A percentile compares a stretch with the other conserved stretches of the same genome.
phyloP scores from a whole-genome alignment of 306 rosid genomes.

The Trifolium dubium region DNA sequence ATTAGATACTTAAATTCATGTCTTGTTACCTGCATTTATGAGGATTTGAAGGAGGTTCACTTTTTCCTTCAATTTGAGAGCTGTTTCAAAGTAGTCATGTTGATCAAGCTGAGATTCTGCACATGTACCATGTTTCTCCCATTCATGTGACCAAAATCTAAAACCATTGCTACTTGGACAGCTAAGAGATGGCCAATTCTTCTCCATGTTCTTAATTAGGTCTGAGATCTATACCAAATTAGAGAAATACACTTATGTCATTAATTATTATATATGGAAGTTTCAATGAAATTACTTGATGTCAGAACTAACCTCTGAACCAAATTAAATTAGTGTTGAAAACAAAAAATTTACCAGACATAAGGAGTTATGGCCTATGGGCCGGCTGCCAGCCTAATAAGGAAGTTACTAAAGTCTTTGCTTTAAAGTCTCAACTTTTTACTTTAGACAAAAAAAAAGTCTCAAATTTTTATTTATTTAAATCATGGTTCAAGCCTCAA shows the following conservation, averaged over 20 bases:
- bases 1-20: not conserved
- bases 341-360: too few species aligned
- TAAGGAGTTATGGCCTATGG: too few species aligned
- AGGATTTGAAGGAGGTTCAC: conserved; percentile 62
- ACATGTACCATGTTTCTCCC: conserved; percentile 95
- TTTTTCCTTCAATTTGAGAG: conserved; percentile 65
- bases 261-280: too few species aligned
- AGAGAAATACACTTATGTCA: not conserved
- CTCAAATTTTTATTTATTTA: too few species aligned
- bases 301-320: too few species aligned
- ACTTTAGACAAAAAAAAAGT: too few species aligned
- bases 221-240: conserved; percentile 57
- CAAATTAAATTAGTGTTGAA: too few species aligned
- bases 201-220: conserved; percentile 51
- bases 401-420: too few species aligned
- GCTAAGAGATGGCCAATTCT: conserved; percentile 80
- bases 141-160: conserved; percentile 88
- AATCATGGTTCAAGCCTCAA: too few species aligned
- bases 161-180: conserved; percentile 85
- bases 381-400: too few species aligned
- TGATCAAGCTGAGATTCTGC: conserved; percentile 72
- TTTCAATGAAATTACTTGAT: too few species aligned
- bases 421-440: too few species aligned
- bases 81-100: conserved; percentile 64
- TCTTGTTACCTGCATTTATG: conserved; percentile 51